A percentile compares a stretch with the other conserved stretches of the same genome.
phyloP scores from a whole-genome alignment of 2,329 filamentous ascomycete genomes.

The Xylogone sp. region DNA sequence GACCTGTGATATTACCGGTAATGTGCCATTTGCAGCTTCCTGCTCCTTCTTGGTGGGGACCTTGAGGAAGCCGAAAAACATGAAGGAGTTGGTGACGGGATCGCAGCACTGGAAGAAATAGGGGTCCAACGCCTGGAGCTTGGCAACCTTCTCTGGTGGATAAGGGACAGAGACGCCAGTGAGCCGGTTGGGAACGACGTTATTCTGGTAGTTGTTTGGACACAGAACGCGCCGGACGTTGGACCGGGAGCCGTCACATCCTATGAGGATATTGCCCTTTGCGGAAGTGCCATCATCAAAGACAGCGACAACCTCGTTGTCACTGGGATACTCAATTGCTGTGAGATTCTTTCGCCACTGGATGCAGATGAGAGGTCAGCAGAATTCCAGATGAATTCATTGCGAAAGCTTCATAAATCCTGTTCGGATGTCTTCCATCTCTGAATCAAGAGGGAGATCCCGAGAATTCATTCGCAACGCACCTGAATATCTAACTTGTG shows the following conservation, averaged over 20 bases:
- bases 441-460: no score
- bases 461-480: no score
- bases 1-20: constrained; percentile 31
- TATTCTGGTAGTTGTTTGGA: constrained; percentile 12
- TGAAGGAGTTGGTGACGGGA: constrained; percentile 33
- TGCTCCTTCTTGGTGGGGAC: constrained; percentile 30
- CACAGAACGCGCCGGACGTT: constrained; percentile 31
- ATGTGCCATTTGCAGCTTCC: constrained; percentile 25
- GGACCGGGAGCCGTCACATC: constrained; percentile 41
- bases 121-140: constrained; percentile 32
- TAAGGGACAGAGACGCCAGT: constrained; percentile 31
- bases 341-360: constrained; percentile 36
- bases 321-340: constrained; percentile 29
- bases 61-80: constrained; percentile 38
- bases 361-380: constrained; percentile 21
- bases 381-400: constrained; percentile 5
- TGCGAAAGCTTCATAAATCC: no score
- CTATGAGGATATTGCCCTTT: constrained; percentile 41
- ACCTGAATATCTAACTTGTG: constrained; percentile 30
- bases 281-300: constrained; percentile 41
- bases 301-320: constrained; percentile 32
- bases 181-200: constrained; percentile 23
- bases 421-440: no score
- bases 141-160: constrained; percentile 23
- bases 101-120: constrained; percentile 38